Conservation (phyloP, 116 monocot genomes). For the Trichopus zeylanicus region DNA sequence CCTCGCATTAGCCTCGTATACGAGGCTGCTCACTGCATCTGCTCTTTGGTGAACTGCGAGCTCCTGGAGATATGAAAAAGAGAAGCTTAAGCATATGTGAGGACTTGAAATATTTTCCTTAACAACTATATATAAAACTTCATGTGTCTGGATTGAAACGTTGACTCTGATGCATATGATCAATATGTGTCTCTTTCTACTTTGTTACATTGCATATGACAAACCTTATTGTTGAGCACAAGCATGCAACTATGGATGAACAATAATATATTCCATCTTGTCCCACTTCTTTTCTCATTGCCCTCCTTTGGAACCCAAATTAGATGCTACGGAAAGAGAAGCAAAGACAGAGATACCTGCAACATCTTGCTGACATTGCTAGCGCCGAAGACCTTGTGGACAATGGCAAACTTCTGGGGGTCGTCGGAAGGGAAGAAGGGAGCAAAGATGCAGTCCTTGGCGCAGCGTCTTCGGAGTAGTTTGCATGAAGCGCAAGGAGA, state of each 20-base stretch:
- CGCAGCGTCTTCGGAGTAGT: conserved; percentile 72
- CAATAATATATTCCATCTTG: no score
- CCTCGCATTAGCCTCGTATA: conserved; percentile 91
- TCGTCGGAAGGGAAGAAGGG: conserved; percentile 96
- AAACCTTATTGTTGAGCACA: no score
- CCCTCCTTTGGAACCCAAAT: no score
- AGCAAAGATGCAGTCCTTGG: conserved; percentile 89
- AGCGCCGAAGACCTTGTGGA: conserved; percentile 96
- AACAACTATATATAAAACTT: no score
- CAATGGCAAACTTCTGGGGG: conserved; percentile 87
- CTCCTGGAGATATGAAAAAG: conserved; percentile 33
- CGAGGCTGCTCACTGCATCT: conserved; percentile 89
- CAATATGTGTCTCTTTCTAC: no score
- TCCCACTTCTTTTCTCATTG: no score
- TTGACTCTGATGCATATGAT: no score
- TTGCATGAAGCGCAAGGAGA: conserved; percentile 97
- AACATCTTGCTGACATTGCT: conserved; percentile 96
- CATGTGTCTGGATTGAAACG: no score
- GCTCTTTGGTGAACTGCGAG: conserved; percentile 72
- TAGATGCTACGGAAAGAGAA: neutral
- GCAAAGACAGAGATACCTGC: conserved; percentile 40
- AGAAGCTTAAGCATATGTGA: no score
- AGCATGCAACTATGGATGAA: no score
- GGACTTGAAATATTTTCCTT: no score
- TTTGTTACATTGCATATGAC: no score